These are phyloP conservation scores for Vinca minor DNA, from an alignment of 257 asterid species.

Conservation along the genomic window DNA sequence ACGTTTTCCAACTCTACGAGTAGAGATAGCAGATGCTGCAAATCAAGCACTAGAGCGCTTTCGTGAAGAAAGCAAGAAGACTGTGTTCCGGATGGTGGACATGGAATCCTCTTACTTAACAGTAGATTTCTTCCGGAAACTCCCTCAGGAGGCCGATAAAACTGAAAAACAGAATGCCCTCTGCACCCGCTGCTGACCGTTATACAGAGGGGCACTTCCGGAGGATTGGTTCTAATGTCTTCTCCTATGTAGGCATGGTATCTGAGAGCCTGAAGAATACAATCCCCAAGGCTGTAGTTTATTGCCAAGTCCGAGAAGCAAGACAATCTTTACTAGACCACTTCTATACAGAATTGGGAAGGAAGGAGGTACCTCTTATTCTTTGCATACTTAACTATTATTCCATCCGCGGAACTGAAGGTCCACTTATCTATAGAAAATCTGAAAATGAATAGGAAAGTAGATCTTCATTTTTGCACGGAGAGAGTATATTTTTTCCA, in stretches of 20 bases:
- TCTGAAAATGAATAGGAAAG: too few species aligned
- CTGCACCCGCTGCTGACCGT: slow-evolving; percentile 21
- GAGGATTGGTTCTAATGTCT: slow-evolving; percentile 33
- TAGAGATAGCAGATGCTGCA: slow-evolving; percentile 28
- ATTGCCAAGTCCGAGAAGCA: slow-evolving; percentile 41
- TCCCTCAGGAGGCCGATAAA: slow-evolving; percentile 35
- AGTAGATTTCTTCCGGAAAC: slow-evolving; percentile 36
- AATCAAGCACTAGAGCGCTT: slow-evolving; percentile 34
- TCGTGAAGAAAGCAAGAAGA: slow-evolving; percentile 31
- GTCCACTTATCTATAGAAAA: too few species aligned
- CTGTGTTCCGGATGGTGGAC: slow-evolving; percentile 35
- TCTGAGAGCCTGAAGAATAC: slow-evolving; percentile 26
- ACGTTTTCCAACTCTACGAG: slow-evolving; percentile 35
- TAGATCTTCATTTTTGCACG: too few species aligned
- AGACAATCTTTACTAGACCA: slow-evolving; percentile 30
- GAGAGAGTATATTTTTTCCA: too few species aligned
- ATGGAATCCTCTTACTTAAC: slow-evolving; percentile 42
- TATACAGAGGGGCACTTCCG: slow-evolving; percentile 30
- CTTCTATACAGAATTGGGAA: slow-evolving; percentile 34
- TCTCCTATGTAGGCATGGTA: slow-evolving; percentile 32
- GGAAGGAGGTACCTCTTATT: slow-evolving; percentile 24
- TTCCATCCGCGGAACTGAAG: too few species aligned
- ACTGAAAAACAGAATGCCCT: slow-evolving; percentile 27
- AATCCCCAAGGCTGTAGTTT: slow-evolving; percentile 39
- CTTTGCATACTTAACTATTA: background rate